A percentile compares a stretch with the other conserved stretches of the same genome.
Evolutionary conservation across 257 asterid species (phyloP).

Genomic region (Ilex asprella): DNA sequence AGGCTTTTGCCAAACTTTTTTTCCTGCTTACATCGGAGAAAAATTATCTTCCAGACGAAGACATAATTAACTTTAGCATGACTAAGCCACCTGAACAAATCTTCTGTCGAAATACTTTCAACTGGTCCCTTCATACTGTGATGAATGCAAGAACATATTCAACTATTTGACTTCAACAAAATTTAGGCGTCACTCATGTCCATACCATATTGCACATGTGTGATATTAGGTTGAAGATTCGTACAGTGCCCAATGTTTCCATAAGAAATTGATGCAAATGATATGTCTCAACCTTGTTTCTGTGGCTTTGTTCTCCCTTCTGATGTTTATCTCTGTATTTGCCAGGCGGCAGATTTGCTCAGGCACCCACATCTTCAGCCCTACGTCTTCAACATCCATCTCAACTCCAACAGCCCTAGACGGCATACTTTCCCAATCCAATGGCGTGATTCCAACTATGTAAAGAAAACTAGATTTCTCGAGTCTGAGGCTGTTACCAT

Average conservation of each 20-base stretch:
- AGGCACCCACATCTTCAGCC: constrained; percentile 82
- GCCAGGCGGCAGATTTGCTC: constrained; percentile 89
- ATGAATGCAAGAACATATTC: no score
- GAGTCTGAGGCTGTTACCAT: constrained; percentile 33
- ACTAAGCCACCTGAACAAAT: background rate
- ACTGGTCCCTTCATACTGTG: no score
- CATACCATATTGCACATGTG: background rate
- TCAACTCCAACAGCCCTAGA: constrained; percentile 49
- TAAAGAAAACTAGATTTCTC: constrained; percentile 46
- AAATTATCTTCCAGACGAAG: background rate
- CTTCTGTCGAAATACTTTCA: background rate
- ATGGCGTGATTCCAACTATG: constrained; percentile 24
- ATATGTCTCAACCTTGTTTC: no score
- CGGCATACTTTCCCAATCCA: constrained; percentile 45
- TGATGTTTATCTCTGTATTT: background rate
- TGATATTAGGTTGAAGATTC: background rate
- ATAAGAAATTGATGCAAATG: no score
- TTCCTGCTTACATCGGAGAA: no score
- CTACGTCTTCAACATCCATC: constrained; percentile 49
- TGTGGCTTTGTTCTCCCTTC: no score
- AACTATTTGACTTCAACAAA: no score
- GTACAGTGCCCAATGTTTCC: no score
- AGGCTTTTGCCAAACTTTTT: no score
- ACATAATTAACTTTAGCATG: background rate
- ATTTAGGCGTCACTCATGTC: background rate